These are phyloP conservation scores for Crithidia acanthocephali DNA, from an alignment of 208 protist species.

Conservation along the genomic window DNA sequence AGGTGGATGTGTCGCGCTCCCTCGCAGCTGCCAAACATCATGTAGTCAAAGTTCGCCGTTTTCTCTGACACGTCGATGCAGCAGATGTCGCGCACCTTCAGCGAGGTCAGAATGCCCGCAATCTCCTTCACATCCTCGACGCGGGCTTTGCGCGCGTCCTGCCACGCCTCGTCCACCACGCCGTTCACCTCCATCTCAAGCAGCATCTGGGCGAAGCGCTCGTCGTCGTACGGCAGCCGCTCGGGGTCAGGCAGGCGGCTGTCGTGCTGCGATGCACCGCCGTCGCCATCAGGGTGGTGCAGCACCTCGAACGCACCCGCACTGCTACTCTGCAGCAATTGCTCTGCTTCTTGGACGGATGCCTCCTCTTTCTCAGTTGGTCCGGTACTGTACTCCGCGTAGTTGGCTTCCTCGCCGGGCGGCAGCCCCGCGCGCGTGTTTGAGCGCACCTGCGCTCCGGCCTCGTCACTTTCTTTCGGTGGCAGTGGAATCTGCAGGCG, in stretches of 20 bases:
- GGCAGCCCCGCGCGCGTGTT: constrained; percentile 47
- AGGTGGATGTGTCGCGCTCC: constrained; percentile 89
- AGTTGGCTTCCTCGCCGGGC: constrained; percentile 31
- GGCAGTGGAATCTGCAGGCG: constrained; percentile 57
- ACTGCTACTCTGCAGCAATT: background rate
- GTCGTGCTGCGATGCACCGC: background rate
- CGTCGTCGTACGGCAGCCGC: constrained; percentile 86
- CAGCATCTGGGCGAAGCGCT: constrained; percentile 81
- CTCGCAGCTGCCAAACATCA: constrained; percentile 89
- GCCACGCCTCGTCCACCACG: constrained; percentile 87
- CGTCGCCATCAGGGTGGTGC: no score
- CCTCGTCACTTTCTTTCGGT: constrained; percentile 5
- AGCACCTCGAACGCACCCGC: no score
- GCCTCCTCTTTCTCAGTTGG: background rate
- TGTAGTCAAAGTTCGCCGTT: constrained; percentile 90
- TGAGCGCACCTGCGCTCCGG: constrained; percentile 20
- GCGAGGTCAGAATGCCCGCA: constrained; percentile 53
- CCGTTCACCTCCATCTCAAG: constrained; percentile 93
- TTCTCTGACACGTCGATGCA: constrained; percentile 86
- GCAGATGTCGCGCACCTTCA: constrained; percentile 87
- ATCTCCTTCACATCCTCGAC: constrained; percentile 87
- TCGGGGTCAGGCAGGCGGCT: constrained; percentile 22
- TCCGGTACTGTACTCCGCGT: constrained; percentile 8
- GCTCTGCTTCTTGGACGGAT: background rate
- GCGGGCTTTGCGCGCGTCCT: constrained; percentile 71